Conservation (phyloP, 1,139 yeast genomes). For the Meyerozyma sp. region DNA sequence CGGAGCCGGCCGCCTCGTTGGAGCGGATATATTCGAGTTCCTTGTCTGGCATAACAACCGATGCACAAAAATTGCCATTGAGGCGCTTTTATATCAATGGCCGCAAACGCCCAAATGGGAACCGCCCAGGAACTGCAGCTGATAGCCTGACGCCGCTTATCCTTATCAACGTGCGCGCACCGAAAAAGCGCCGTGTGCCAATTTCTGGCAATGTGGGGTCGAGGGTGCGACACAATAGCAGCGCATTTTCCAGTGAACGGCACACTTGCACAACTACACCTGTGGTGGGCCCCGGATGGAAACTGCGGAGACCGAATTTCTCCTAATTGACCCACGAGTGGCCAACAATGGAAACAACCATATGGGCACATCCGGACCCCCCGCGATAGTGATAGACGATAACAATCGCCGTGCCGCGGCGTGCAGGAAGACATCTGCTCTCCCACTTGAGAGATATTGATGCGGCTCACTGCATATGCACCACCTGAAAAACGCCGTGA, state of each 20-base stretch:
- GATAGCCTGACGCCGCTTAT: background rate
- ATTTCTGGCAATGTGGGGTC: background rate
- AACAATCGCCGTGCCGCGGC: no score
- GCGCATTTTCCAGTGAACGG: background rate
- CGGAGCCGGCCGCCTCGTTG: constrained; percentile 28
- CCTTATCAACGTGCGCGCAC: background rate
- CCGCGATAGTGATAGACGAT: no score
- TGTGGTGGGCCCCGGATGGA: no score
- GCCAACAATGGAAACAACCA: no score
- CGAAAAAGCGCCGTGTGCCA: constrained; percentile 1
- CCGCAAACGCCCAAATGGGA: background rate
- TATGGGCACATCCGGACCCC: no score
- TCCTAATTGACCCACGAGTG: no score
- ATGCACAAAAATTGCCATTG: background rate
- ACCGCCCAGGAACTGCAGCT: background rate
- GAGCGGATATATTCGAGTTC: constrained; percentile 41
- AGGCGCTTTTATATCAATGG: background rate
- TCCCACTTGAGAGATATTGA: background rate
- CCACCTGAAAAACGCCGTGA: background rate
- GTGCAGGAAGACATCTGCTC: no score
- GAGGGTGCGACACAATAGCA: background rate
- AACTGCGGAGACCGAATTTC: no score
- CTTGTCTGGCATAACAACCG: constrained; percentile 31
- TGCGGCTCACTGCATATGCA: background rate
- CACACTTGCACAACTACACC: background rate